Base-by-base conservation (phyloP, 2,329 filamentous ascomycete genomes). In the Trichothecium roseum region DNA sequence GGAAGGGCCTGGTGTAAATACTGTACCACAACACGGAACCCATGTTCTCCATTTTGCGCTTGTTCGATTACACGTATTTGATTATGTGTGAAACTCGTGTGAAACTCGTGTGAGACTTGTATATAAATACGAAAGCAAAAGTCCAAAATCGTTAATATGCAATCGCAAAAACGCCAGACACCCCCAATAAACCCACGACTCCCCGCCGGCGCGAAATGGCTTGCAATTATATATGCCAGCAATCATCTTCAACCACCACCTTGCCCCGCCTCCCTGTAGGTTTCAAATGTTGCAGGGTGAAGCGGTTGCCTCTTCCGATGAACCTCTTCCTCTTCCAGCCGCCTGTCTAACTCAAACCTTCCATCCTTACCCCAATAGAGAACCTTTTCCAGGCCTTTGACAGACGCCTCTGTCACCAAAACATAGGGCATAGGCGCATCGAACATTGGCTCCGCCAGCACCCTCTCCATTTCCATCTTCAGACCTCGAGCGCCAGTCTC, bases 381-480 rank as follows among this genome's bases (percentile, higher is more conserved):
- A 2, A 66, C 64, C 55, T 69, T 75, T 46, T 78, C 77, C 17
- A 66, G 64, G 10, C 80, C 75, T 15, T 64, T 64, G 2, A 83
- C 80, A 22, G 80, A 81, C 2, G 63, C 70, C 51, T 86, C 79
- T 0, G 81, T 84, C 29, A 88, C 74, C 8, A 87, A 66, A 2
- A 86, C 80, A 45, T 82, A 84, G 16, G 81, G 75, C 44, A 81
- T 79, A 4, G 84, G 84, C 0, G 81, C 79, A 49, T 87, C 81
- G 51, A 85, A 89, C 73, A 88, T 88, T 22, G 83, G 77, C 55
- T 88, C 84, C 4, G 78, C 78, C 9, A 89, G 63, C 7, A 89
- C 74, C 3, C 78, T 72, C 55, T 89, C 84, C 69, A 89, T 79
- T 50, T 87, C 82, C 55, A 84, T 85, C 49, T 85, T 80, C 13